These are phyloP conservation scores for Periconia macrospinosa DNA, from an alignment of 2,329 filamentous ascomycete species.

Conservation along the genomic window DNA sequence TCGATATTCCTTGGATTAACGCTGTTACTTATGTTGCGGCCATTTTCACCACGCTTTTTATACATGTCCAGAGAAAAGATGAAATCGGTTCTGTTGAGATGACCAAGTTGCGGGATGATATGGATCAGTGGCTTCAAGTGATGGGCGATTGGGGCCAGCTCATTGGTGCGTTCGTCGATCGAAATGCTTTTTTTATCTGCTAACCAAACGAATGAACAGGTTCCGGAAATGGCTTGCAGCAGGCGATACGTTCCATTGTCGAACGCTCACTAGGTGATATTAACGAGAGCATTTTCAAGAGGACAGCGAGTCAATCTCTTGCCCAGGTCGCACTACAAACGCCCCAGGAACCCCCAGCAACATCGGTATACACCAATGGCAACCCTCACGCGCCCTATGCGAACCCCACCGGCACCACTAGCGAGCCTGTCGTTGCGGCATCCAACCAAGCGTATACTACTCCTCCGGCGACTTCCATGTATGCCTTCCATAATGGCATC, in stretches of 20 bases:
- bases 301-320: conserved; percentile 48
- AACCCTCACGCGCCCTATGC: conserved; percentile 29
- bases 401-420: conserved; percentile 13
- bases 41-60: conserved; percentile 72
- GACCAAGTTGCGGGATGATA: conserved; percentile 63
- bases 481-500: conserved; percentile 30
- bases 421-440: conserved; percentile 23
- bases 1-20: conserved; percentile 80
- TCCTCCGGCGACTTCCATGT: conserved; percentile 15
- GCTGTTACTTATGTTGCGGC: conserved; percentile 72
- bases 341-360: conserved; percentile 23
- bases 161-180: conserved; percentile 60
- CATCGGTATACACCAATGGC: conserved; percentile 25
- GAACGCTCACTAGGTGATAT: conserved; percentile 53
- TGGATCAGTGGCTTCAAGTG: conserved; percentile 69
- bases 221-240: conserved; percentile 51
- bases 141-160: conserved; percentile 67
- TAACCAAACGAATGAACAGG: conserved; percentile 34
- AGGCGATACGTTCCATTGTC: conserved; percentile 53
- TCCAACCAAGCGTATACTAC: conserved; percentile 24
- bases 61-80: conserved; percentile 67
- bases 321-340: conserved; percentile 40
- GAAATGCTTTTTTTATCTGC: background rate
- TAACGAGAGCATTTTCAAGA: conserved; percentile 47
- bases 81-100: conserved; percentile 63